Evolutionary conservation across 805 yeast species (phyloP).

Genomic region (Cephaloascus albidus): DNA sequence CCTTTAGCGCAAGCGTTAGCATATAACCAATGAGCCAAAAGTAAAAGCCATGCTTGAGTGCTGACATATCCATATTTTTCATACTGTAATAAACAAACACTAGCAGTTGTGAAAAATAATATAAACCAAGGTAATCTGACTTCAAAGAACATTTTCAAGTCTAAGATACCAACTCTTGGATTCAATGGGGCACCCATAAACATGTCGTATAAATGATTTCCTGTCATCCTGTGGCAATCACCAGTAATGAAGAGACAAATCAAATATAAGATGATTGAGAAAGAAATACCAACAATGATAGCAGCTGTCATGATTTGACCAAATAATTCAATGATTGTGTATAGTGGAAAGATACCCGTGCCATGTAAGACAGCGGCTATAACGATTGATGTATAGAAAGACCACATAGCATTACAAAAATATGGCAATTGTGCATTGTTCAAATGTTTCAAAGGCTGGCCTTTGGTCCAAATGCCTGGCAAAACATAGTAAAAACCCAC

Average conservation of each 20-base stretch:
- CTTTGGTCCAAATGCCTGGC: constrained; percentile 94
- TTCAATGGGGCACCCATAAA: constrained; percentile 98
- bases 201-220: constrained; percentile 80
- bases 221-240: constrained; percentile 87
- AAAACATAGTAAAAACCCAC: constrained; percentile 66
- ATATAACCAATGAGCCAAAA: constrained; percentile 86
- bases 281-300: constrained; percentile 64
- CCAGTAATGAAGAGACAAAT: constrained; percentile 55
- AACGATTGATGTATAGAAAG: constrained; percentile 63
- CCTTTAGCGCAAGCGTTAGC: constrained; percentile 98
- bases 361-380: constrained; percentile 57
- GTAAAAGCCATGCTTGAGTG: constrained; percentile 63
- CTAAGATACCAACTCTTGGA: constrained; percentile 89
- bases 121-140: constrained; percentile 97
- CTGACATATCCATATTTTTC: constrained; percentile 75
- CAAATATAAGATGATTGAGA: constrained; percentile 62
- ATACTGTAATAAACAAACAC: constrained; percentile 68
- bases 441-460: constrained; percentile 83
- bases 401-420: constrained; percentile 84
- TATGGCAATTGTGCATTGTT: constrained; percentile 78
- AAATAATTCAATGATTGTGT: constrained; percentile 69
- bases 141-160: constrained; percentile 94
- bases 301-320: constrained; percentile 93
- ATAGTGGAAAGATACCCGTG: constrained; percentile 64
- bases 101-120: constrained; percentile 65